A percentile compares a stretch with the other conserved stretches of the same genome.
Evolutionary conservation across 768 basidiomycete species (phyloP).

Genomic region (Tylopilus balloui): DNA sequence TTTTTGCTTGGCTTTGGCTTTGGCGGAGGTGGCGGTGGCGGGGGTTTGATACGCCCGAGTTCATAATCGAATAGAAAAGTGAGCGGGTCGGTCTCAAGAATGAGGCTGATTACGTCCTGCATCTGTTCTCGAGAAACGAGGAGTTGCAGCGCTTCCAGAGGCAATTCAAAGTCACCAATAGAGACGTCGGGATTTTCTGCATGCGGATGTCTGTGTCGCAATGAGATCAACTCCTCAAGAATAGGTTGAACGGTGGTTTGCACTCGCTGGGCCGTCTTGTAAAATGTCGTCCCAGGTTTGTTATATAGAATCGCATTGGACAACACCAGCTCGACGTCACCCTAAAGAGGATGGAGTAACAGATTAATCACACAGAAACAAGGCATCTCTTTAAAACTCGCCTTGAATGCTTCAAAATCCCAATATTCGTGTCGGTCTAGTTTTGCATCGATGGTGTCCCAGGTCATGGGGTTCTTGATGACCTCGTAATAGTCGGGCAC

Average conservation of each 20-base stretch:
- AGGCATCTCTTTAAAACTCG: slow-evolving; percentile 20
- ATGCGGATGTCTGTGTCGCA: slow-evolving; percentile 15
- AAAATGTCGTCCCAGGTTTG: slow-evolving; percentile 61
- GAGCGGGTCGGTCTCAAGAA: slow-evolving; percentile 56
- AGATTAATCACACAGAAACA: slow-evolving; percentile 1
- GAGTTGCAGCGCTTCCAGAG: slow-evolving; percentile 51
- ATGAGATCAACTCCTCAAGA: slow-evolving; percentile 24
- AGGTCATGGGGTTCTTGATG: slow-evolving; percentile 84
- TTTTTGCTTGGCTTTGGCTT: slow-evolving; percentile 40
- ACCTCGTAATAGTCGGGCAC: slow-evolving; percentile 92
- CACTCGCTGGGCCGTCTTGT: slow-evolving; percentile 67
- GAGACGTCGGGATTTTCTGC: slow-evolving; percentile 3
- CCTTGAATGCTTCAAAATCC: slow-evolving; percentile 71
- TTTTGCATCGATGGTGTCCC: slow-evolving; percentile 75
- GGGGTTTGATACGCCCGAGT: slow-evolving; percentile 56
- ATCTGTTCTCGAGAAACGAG: slow-evolving; percentile 52
- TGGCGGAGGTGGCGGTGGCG: slow-evolving; percentile 51
- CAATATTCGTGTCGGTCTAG: slow-evolving; percentile 81
- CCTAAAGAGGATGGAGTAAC: slow-evolving; percentile 35
- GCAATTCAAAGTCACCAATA: slow-evolving; percentile 75
- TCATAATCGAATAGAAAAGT: slow-evolving; percentile 66
- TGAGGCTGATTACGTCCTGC: slow-evolving; percentile 48
- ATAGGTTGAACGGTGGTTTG: slow-evolving; percentile 40
- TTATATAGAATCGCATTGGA: slow-evolving; percentile 89
- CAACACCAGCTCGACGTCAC: slow-evolving; percentile 79